These are phyloP conservation scores for Phytopythium montanum DNA, from an alignment of 352 stramenopile species.

Conservation along the genomic window DNA sequence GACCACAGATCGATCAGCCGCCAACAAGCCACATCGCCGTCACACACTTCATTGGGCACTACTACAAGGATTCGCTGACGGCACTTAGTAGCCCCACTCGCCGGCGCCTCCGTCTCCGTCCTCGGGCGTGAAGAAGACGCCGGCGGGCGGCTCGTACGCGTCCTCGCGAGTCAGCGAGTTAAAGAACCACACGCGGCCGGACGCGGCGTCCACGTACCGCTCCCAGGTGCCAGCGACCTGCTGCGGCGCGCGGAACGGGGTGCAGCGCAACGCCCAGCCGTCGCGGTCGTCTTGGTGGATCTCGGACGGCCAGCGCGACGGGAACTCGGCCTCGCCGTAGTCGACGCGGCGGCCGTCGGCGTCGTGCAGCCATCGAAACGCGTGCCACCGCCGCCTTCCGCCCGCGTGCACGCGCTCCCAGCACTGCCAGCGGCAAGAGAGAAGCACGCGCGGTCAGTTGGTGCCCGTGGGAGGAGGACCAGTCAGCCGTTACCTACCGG, in stretches of 20 bases:
- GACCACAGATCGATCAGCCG: no score
- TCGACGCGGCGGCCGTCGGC: conserved; percentile 90
- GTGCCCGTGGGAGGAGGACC: neutral
- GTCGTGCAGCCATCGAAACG: conserved; percentile 89
- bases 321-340: conserved; percentile 90
- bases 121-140: neutral
- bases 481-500: conserved; percentile 26
- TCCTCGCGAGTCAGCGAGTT: conserved; percentile 59
- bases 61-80: no score
- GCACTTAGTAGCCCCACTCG: neutral
- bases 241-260: conserved; percentile 33
- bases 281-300: conserved; percentile 86
- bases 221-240: conserved; percentile 54
- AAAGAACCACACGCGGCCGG: conserved; percentile 60
- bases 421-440: conserved; percentile 40
- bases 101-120: neutral
- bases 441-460: neutral
- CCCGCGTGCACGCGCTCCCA: conserved; percentile 85
- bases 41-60: no score
- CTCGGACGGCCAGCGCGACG: conserved; percentile 87
- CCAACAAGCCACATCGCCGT: no score
- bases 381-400: conserved; percentile 70
- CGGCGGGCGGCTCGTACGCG: conserved; percentile 37
- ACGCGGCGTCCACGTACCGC: conserved; percentile 48
- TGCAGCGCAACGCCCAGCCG: conserved; percentile 69